phyloP scores from a whole-genome alignment of 73 alveolate species.

The Paramecium sonneborni region DNA sequence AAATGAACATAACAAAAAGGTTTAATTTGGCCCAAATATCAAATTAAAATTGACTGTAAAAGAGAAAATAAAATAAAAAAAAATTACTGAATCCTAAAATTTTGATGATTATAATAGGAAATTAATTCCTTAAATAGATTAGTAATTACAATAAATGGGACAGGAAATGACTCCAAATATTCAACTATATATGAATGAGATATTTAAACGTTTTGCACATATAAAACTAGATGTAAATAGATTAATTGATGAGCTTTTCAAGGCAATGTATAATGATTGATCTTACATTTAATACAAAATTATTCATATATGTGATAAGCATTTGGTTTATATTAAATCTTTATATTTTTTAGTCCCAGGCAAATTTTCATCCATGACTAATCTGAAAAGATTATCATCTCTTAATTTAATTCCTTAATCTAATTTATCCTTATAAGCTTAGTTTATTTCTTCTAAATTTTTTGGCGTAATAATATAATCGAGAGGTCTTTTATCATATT shows the following conservation, averaged over 20 bases:
- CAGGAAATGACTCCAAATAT: no score
- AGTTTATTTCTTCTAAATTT: neutral
- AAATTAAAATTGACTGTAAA: neutral
- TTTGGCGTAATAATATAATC: neutral
- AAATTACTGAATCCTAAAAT: neutral
- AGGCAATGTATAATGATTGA: no score
- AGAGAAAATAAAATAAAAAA: neutral
- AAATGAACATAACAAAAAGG: neutral
- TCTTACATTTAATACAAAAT: neutral
- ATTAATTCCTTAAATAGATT: neutral
- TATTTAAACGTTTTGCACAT: neutral
- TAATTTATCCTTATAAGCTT: neutral
- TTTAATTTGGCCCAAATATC: neutral
- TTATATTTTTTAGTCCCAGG: neutral
- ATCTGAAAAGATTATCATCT: neutral
- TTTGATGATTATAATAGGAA: neutral
- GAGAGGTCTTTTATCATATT: neutral
- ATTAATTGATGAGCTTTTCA: neutral
- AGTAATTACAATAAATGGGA: neutral
- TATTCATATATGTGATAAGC: neutral
- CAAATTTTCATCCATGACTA: slow-evolving; percentile 23
- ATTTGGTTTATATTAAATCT: neutral
- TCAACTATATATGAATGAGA: neutral
- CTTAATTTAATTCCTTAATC: slow-evolving; percentile 14
- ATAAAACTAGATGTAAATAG: neutral